Percentiles rank a stretch among this genome's conserved stretches.
Conservation (phyloP, 768 basidiomycete species). For the Termitomyces titanicus region DNA sequence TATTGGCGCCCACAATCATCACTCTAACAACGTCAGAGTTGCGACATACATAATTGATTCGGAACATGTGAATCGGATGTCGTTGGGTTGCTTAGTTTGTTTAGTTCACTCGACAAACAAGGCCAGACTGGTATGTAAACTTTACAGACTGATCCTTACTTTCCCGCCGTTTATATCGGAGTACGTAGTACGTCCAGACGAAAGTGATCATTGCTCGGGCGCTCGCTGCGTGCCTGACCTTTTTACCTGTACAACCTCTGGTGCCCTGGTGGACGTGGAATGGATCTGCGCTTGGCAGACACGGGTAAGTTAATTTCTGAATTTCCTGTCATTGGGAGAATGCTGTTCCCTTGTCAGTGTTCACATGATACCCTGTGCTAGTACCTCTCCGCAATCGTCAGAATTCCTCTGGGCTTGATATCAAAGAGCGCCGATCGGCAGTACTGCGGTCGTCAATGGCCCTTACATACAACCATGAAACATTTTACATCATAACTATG, state of each 20-base stretch:
- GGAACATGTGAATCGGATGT: neutral
- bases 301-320: no score
- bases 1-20: neutral
- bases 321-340: neutral
- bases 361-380: neutral
- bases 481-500: neutral
- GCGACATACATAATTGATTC: no score
- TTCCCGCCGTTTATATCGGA: neutral
- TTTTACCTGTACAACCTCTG: neutral
- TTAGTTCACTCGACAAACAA: neutral
- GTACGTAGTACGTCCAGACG: no score
- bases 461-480: neutral
- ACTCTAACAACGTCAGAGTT: neutral
- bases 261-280: neutral
- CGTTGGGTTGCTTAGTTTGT: neutral
- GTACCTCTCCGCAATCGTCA: neutral
- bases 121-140: no score
- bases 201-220: neutral
- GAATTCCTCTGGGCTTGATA: no score
- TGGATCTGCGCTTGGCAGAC: neutral
- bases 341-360: neutral
- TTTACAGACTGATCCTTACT: neutral
- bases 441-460: neutral
- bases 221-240: neutral
- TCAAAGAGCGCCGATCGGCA: no score